phyloP scores from a whole-genome alignment of 169 alveolate species.

The Plasmodium yoelii region DNA sequence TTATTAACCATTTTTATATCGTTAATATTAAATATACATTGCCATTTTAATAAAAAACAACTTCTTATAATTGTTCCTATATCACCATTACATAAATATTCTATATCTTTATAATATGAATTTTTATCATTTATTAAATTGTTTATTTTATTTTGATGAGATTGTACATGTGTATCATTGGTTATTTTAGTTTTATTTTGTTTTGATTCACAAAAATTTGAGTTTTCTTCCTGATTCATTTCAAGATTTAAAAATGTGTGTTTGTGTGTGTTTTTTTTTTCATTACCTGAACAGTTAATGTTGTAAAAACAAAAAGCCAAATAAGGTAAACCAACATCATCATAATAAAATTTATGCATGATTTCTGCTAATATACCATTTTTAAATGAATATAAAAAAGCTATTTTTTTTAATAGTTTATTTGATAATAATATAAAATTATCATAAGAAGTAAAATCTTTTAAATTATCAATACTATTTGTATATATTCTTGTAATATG shows the following conservation, averaged over 20 bases:
- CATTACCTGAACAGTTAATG: background rate
- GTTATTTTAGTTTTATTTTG: no score
- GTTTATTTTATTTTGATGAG: no score
- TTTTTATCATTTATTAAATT: no score
- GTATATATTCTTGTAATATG: slow-evolving; percentile 63
- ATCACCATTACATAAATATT: slow-evolving; percentile 69
- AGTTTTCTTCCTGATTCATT: background rate
- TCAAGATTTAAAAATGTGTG: no score
- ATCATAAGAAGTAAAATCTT: slow-evolving; percentile 46
- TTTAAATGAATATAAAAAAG: slow-evolving; percentile 54
- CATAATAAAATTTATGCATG: slow-evolving; percentile 46
- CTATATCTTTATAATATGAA: background rate
- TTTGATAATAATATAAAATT: slow-evolving; percentile 66
- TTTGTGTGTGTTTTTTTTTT: background rate
- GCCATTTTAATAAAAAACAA: slow-evolving; percentile 70
- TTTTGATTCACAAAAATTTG: background rate
- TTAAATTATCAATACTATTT: slow-evolving; percentile 57
- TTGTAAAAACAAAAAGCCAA: slow-evolving; percentile 63
- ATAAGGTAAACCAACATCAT: slow-evolving; percentile 56
- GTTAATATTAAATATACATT: slow-evolving; percentile 43
- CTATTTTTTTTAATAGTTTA: slow-evolving; percentile 27
- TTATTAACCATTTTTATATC: background rate
- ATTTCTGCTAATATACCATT: slow-evolving; percentile 70
- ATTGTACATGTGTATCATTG: no score
- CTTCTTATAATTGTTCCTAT: slow-evolving; percentile 70